These are phyloP conservation scores for Gillenia trifoliata DNA, from an alignment of 306 rosid genomes.

Conservation along the genomic window DNA sequence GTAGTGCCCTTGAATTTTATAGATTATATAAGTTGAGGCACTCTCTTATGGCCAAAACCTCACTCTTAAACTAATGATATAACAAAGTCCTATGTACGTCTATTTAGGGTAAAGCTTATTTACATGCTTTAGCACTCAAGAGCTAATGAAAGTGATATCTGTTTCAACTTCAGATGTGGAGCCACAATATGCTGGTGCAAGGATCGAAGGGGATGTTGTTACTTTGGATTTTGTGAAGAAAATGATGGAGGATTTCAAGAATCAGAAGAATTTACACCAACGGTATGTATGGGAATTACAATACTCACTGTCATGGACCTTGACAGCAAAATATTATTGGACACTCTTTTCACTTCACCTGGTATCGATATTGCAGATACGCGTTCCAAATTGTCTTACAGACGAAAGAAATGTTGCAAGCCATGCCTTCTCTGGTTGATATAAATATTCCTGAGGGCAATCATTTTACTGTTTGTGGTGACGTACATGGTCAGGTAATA, in stretches of 20 bases:
- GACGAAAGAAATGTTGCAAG: conserved; percentile 65
- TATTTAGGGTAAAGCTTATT: not conserved
- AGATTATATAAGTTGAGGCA: not conserved
- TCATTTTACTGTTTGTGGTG: conserved; percentile 94
- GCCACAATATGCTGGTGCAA: conserved; percentile 87
- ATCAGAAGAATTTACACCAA: conserved; percentile 81
- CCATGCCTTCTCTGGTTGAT: conserved; percentile 91
- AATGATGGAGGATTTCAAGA: conserved; percentile 97
- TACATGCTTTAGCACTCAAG: conserved; percentile 18
- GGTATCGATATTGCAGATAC: conserved; percentile 45
- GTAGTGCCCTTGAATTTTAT: not conserved
- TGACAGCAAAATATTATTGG: conserved; percentile 17
- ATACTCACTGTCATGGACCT: not conserved
- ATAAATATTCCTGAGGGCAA: conserved; percentile 65
- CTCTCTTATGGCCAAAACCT: not conserved
- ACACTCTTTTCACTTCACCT: conserved; percentile 15
- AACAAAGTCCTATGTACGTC: not conserved
- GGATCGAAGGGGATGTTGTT: conserved; percentile 87
- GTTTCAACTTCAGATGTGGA: conserved; percentile 75
- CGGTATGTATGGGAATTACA: conserved; percentile 47
- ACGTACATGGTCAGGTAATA: conserved; percentile 97
- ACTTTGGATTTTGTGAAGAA: conserved; percentile 88
- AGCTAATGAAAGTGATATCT: conserved; percentile 21
- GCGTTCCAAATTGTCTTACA: conserved; percentile 97
- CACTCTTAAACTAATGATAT: not conserved